Evolutionary conservation across 148 eudicot species (phyloP).

Genomic region (Hydrangea macrophylla): DNA sequence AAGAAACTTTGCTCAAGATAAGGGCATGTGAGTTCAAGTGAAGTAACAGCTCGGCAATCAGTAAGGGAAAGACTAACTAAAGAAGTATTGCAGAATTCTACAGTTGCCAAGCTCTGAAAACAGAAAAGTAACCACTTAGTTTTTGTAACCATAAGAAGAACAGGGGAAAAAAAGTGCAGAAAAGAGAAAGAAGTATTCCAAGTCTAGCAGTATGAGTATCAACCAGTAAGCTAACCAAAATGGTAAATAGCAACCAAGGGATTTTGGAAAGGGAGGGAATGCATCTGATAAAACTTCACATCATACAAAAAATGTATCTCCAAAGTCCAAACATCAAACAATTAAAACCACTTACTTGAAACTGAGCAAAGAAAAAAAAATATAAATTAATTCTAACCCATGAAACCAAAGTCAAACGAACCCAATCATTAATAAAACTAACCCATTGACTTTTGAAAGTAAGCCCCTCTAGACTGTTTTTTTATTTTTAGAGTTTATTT

Average conservation of each 20-base stretch:
- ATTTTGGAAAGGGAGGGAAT: no score
- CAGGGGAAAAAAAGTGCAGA: slow-evolving; percentile 2
- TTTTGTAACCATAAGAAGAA: not conserved
- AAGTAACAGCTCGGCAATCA: slow-evolving; percentile 73
- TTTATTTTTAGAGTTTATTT: no score
- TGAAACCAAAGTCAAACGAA: no score
- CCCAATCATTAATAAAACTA: no score
- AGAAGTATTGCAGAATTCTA: slow-evolving; percentile 61
- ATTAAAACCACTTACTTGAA: no score
- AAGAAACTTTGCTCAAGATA: slow-evolving; percentile 69
- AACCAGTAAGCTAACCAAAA: not conserved
- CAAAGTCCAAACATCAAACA: no score
- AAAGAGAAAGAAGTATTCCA: not conserved
- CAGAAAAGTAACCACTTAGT: slow-evolving; percentile 11
- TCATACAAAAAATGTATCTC: no score
- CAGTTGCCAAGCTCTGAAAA: slow-evolving; percentile 70
- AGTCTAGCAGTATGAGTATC: not conserved
- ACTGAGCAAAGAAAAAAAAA: no score
- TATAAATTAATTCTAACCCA: no score
- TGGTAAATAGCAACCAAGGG: not conserved
- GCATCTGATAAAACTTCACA: no score
- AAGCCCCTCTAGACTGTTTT: no score
- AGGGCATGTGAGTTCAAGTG: slow-evolving; percentile 66
- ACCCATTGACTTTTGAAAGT: no score
- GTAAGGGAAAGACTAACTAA: slow-evolving; percentile 75